These are phyloP conservation scores for Boletus hoseneyae DNA, from an alignment of 1,284 basidiomycete genomes.

Conservation along the genomic window DNA sequence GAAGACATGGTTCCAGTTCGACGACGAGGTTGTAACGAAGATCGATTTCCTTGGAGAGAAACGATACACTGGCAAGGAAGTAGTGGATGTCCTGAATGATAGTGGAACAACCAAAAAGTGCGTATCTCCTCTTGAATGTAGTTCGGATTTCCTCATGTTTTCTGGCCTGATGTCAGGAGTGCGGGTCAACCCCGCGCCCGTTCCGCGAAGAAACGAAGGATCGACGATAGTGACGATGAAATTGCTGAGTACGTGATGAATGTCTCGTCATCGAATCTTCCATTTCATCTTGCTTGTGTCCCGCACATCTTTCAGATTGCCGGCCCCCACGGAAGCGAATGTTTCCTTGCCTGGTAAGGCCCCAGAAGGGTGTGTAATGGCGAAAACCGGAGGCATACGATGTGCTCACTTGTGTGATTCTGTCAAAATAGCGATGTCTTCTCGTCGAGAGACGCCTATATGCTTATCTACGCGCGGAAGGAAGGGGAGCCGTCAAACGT, in stretches of 20 bases:
- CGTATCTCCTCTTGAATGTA: constrained; percentile 10
- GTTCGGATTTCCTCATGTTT: constrained; percentile 4
- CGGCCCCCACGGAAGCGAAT: constrained; percentile 18
- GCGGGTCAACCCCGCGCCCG: constrained; percentile 25
- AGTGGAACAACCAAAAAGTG: constrained; percentile 27
- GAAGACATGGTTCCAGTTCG: constrained; percentile 84
- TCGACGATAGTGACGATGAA: constrained; percentile 65
- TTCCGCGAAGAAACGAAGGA: constrained; percentile 38
- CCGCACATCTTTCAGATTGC: constrained; percentile 21
- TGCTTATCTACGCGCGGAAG: constrained; percentile 80
- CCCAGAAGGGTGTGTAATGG: constrained; percentile 27
- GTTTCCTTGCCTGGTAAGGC: constrained; percentile 26
- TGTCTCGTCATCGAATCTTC: constrained; percentile 16
- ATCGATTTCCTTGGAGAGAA: constrained; percentile 54
- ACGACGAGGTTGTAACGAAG: constrained; percentile 75
- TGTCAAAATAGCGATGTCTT: constrained; percentile 35
- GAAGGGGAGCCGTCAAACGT: constrained; percentile 16
- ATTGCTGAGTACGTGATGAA: constrained; percentile 37
- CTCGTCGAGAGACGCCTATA: constrained; percentile 84
- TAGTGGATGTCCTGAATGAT: constrained; percentile 28
- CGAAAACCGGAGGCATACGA: constrained; percentile 5
- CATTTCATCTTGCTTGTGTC: constrained; percentile 23
- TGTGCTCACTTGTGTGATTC: constrained; percentile 26
- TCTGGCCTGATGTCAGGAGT: constrained; percentile 15
- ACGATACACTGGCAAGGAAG: constrained; percentile 29